Conservation (phyloP, 1,284 basidiomycete genomes). For the Ceratobasidium sp. region DNA sequence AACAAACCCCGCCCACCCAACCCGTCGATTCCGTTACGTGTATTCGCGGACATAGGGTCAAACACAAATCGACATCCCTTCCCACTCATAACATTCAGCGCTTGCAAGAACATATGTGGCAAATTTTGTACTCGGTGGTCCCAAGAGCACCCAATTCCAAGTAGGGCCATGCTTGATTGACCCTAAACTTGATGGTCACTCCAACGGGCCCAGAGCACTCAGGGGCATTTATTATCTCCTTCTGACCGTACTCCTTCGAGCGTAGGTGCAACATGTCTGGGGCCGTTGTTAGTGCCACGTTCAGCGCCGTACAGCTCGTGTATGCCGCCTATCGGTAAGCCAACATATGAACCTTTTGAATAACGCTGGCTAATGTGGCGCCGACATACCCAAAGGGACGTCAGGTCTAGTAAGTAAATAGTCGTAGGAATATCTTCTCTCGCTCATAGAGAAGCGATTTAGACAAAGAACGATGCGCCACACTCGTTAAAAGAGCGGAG, state of each 20-base stretch:
- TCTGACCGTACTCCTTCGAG: not conserved
- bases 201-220: not conserved
- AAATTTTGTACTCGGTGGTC: no score
- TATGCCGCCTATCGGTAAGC: not conserved
- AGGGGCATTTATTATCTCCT: not conserved
- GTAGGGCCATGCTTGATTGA: no score
- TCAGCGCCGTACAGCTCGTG: not conserved
- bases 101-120: no score
- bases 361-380: not conserved
- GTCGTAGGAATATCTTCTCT: not conserved
- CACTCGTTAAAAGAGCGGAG: not conserved
- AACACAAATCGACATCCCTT: no score
- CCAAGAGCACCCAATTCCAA: no score
- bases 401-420: not conserved
- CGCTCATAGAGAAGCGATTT: not conserved
- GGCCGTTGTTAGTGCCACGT: not conserved
- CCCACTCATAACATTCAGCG: no score
- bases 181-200: no score
- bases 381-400: not conserved
- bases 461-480: not conserved
- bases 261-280: not conserved
- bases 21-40: no score
- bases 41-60: no score
- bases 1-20: constrained; percentile 20
- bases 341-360: not conserved